A percentile compares a stretch with the other conserved stretches of the same genome.
Conservation (phyloP, 257 asterid species). For the Linaria vulgaris region DNA sequence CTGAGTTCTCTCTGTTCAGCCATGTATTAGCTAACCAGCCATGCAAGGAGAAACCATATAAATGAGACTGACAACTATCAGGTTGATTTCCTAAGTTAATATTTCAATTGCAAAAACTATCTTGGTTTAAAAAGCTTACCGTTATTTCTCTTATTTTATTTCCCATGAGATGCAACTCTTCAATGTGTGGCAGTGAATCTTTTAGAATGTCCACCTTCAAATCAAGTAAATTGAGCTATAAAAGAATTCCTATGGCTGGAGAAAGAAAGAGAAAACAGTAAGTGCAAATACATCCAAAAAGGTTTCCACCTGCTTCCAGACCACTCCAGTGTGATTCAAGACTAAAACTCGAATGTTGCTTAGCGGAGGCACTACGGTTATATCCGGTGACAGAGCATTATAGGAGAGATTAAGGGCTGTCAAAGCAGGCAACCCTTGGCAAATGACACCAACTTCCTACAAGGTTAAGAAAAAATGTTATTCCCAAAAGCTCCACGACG, state of each 20-base stretch:
- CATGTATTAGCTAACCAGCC: conserved; percentile 5
- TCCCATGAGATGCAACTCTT: conserved; percentile 94
- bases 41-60: background rate
- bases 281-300: conserved; percentile 9
- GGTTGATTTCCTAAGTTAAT: conserved; percentile 7
- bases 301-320: conserved; percentile 72
- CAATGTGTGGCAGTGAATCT: conserved; percentile 57
- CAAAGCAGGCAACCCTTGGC: conserved; percentile 69
- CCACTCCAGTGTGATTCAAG: conserved; percentile 75
- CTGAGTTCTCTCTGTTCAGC: conserved; percentile 1
- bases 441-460: conserved; percentile 77
- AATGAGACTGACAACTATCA: conserved; percentile 6
- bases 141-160: conserved; percentile 62
- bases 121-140: conserved; percentile 39
- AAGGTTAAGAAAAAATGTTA: conserved; percentile 4
- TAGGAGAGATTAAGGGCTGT: conserved; percentile 68
- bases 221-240: conserved; percentile 17
- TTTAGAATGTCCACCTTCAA: conserved; percentile 78
- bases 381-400: conserved; percentile 56
- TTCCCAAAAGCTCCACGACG: conserved; percentile 15
- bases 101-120: conserved; percentile 18
- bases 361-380: conserved; percentile 49
- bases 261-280: conserved; percentile 14
- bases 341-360: conserved; percentile 61
- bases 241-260: conserved; percentile 10